Conservation (phyloP, 495 filamentous ascomycete species). For the Penicillium psychrofluorescens region DNA sequence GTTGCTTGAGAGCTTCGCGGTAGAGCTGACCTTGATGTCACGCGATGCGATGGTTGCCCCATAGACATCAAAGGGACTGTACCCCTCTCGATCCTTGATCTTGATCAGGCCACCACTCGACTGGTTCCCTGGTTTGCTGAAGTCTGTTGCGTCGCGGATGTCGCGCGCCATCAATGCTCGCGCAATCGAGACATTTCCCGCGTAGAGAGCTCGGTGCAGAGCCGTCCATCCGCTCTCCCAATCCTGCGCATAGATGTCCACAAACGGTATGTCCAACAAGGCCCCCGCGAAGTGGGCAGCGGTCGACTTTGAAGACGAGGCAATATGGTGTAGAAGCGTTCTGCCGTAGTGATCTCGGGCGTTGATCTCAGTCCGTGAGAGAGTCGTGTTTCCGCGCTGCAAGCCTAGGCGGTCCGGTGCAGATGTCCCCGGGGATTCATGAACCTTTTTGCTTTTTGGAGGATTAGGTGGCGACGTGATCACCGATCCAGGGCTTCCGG, state of each 20-base stretch:
- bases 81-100: constrained; percentile 90
- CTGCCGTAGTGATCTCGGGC: constrained; percentile 69
- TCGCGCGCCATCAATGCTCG: constrained; percentile 72
- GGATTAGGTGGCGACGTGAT: constrained; percentile 42
- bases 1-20: constrained; percentile 12
- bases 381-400: constrained; percentile 9
- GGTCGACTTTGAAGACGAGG: constrained; percentile 61
- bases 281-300: constrained; percentile 67
- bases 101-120: constrained; percentile 66
- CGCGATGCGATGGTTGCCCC: constrained; percentile 67
- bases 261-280: constrained; percentile 69
- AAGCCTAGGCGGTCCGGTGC: constrained; percentile 16
- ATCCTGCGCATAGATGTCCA: constrained; percentile 82
- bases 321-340: constrained; percentile 80
- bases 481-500: constrained; percentile 42
- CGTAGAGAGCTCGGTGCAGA: constrained; percentile 85
- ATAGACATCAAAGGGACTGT: constrained; percentile 90
- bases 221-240: constrained; percentile 93
- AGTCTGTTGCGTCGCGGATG: constrained; percentile 52
- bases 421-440: constrained; percentile 22
- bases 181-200: constrained; percentile 84
- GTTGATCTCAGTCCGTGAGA: constrained; percentile 72
- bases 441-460: constrained; percentile 32
- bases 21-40: constrained; percentile 28
- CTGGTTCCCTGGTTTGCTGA: constrained; percentile 39